A percentile compares a stretch with the other conserved stretches of the same genome.
These are phyloP conservation scores for Plasmodium vivax DNA, from an alignment of 169 alveolate species.

Conservation along the genomic window DNA sequence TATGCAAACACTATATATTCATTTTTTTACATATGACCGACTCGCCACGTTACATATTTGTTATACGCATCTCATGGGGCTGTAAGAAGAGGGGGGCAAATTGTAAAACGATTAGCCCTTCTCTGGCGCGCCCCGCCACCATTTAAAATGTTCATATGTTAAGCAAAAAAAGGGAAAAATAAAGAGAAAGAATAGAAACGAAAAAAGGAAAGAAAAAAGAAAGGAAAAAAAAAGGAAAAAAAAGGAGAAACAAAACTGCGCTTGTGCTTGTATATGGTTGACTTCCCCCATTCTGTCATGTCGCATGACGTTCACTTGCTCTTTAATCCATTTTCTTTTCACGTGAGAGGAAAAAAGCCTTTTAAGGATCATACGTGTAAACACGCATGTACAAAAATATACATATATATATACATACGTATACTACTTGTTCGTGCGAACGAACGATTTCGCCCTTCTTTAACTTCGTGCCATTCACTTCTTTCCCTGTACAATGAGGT, in stretches of 20 bases:
- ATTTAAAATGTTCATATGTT: neutral
- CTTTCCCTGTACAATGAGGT: neutral
- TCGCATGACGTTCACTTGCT: neutral
- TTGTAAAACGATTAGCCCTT: neutral
- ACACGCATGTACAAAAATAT: neutral
- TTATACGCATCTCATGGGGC: neutral
- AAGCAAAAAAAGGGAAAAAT: neutral
- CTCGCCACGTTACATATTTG: neutral
- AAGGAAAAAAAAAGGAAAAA: neutral
- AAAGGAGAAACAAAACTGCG: neutral
- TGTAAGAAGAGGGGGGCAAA: neutral
- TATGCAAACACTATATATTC: neutral
- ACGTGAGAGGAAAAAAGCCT: neutral
- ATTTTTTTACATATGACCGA: neutral
- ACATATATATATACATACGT: neutral
- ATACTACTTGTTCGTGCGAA: neutral
- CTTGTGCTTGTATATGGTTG: neutral
- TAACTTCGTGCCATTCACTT: neutral
- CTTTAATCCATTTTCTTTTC: neutral
- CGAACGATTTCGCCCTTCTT: neutral
- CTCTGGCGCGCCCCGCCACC: neutral
- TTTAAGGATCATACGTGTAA: neutral
- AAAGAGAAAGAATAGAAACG: neutral
- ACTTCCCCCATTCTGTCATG: neutral
- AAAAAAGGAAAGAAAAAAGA: neutral